Evolutionary conservation across 345 rosid species (phyloP).

Genomic region (Eucalyptus regnans): DNA sequence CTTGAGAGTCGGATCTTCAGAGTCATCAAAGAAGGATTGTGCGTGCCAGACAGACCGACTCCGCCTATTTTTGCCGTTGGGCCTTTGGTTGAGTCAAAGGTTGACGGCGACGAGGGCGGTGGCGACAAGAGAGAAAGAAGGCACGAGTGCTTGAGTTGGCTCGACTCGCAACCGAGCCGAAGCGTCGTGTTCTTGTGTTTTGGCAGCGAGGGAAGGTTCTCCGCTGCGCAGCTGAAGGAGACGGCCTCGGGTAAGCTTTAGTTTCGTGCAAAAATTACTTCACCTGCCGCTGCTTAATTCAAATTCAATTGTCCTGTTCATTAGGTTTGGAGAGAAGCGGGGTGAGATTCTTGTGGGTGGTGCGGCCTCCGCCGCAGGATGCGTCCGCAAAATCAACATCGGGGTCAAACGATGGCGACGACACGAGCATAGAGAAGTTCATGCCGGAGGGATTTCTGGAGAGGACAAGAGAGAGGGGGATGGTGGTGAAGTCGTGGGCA

Average conservation of each 20-base stretch:
- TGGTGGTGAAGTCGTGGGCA: background rate
- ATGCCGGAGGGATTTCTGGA: background rate
- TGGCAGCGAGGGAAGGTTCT: background rate
- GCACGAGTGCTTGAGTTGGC: background rate
- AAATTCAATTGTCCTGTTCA: background rate
- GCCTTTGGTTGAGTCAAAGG: background rate
- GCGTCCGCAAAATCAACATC: background rate
- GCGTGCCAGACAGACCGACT: background rate
- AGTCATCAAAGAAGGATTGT: background rate
- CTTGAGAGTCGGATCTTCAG: background rate
- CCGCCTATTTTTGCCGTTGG: background rate
- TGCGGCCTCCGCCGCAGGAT: background rate
- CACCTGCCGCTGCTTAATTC: background rate
- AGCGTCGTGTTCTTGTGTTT: background rate
- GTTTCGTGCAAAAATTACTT: background rate
- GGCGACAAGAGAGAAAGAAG: background rate
- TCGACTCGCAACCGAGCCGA: background rate
- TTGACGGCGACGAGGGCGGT: background rate
- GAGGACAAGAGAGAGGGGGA: background rate
- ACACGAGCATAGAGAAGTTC: background rate
- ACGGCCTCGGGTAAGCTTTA: background rate
- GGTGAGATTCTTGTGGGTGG: background rate
- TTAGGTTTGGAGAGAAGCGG: background rate
- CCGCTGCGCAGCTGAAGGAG: background rate
- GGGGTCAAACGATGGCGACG: background rate